A percentile compares a stretch with the other conserved stretches of the same genome.
These are phyloP conservation scores for Nitzschia sp. DNA, from an alignment of 108 stramenopile genomes.

Conservation along the genomic window DNA sequence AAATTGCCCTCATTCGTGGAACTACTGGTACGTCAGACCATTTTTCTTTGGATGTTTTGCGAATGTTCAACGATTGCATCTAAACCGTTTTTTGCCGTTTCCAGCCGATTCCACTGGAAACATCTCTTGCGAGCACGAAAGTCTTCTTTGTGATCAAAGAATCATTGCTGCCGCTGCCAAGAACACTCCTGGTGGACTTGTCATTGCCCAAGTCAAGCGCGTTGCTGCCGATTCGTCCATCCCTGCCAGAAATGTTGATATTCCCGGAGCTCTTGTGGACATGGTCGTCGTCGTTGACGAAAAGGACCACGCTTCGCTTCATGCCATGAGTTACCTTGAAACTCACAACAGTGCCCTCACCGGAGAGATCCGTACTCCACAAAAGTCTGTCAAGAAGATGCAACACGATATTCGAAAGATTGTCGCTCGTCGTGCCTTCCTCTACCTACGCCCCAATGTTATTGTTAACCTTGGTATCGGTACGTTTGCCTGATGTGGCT, in stretches of 20 bases:
- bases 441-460: conserved; percentile 46
- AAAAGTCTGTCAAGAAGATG: conserved; percentile 46
- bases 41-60: no score
- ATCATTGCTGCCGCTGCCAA: conserved; percentile 64
- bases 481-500: background rate
- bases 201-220: conserved; percentile 80
- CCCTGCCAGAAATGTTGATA: conserved; percentile 48
- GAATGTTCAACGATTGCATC: no score
- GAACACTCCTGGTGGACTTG: conserved; percentile 69
- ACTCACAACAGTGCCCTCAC: conserved; percentile 52
- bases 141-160: conserved; percentile 58
- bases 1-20: conserved; percentile 77
- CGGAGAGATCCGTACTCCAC: conserved; percentile 56
- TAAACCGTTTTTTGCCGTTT: background rate
- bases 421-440: conserved; percentile 71
- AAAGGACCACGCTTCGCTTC: conserved; percentile 57
- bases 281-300: conserved; percentile 71
- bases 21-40: conserved; percentile 39
- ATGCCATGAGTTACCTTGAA: conserved; percentile 66
- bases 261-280: conserved; percentile 78
- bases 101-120: conserved; percentile 77
- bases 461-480: conserved; percentile 82
- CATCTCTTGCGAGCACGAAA: conserved; percentile 72
- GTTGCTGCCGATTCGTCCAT: conserved; percentile 59
- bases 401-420: conserved; percentile 61